Conservation (phyloP, 2,329 filamentous ascomycete genomes). For the Colletotrichum liriopes region DNA sequence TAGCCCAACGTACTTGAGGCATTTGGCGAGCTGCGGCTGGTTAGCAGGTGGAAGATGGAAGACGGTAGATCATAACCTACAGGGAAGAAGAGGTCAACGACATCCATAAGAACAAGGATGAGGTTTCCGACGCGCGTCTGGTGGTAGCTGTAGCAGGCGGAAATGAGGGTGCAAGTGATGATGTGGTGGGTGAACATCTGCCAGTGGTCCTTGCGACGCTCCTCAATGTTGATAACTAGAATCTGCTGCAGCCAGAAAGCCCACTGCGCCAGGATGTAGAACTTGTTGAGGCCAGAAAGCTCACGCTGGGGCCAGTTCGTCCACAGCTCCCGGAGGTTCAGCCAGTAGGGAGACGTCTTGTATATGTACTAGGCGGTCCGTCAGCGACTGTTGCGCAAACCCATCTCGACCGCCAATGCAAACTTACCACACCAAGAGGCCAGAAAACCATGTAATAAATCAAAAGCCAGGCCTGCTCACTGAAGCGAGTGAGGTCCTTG, state of each 20-base stretch:
- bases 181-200: conserved; percentile 98
- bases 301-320: conserved; percentile 86
- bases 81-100: conserved; percentile 90
- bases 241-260: conserved; percentile 97
- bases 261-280: conserved; percentile 91
- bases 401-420: not conserved
- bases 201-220: conserved; percentile 92
- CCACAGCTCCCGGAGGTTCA: conserved; percentile 86
- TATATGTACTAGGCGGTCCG: conserved; percentile 79
- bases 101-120: conserved; percentile 93
- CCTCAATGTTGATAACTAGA: conserved; percentile 93
- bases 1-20: conserved; percentile 90
- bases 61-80: conserved; percentile 65
- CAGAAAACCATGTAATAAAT: conserved; percentile 88
- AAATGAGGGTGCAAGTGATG: conserved; percentile 86
- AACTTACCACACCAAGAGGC: conserved; percentile 84
- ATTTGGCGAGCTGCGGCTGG: conserved; percentile 82
- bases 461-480: conserved; percentile 94
- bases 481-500: conserved; percentile 87
- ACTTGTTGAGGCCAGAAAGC: conserved; percentile 82
- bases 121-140: conserved; percentile 90
- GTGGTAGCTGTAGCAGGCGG: conserved; percentile 87
- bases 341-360: conserved; percentile 82
- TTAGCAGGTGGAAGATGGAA: conserved; percentile 26
- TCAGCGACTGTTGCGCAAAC: conserved; percentile 19